Evolutionary conservation across 352 stramenopile species (phyloP).

Genomic region (Lagenidium sp.): DNA sequence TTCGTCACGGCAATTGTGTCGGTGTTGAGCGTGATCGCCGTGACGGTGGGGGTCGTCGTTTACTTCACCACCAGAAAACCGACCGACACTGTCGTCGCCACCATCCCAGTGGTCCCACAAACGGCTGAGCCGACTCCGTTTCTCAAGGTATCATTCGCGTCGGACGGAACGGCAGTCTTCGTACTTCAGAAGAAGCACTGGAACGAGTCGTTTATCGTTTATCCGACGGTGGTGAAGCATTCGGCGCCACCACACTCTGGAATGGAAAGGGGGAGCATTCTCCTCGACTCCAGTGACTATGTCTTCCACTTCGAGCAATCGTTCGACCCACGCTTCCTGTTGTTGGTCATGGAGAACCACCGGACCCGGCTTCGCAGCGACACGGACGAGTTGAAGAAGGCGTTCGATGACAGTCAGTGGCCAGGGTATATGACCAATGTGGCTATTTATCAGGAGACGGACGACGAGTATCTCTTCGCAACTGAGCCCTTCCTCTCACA

Average conservation of each 20-base stretch:
- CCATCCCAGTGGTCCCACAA: conserved; percentile 12
- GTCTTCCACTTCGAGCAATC: conserved; percentile 62
- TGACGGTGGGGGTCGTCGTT: conserved; percentile 7
- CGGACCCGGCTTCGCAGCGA: conserved; percentile 23
- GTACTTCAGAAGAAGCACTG: conserved; percentile 42
- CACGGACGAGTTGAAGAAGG: conserved; percentile 34
- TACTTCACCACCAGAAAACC: conserved; percentile 2
- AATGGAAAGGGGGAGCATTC: conserved; percentile 35
- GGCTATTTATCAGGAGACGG: conserved; percentile 50
- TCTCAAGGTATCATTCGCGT: conserved; percentile 27
- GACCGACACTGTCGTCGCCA: conserved; percentile 1
- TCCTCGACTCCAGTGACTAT: conserved; percentile 53
- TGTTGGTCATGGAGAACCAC: conserved; percentile 54
- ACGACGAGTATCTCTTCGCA: conserved; percentile 38
- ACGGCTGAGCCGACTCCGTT: conserved; percentile 15
- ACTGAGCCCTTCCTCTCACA: conserved; percentile 44
- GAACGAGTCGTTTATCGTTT: conserved; percentile 65
- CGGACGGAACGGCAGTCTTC: conserved; percentile 25
- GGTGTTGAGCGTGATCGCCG: conserved; percentile 5
- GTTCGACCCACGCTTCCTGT: conserved; percentile 20
- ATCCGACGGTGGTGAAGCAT: conserved; percentile 52
- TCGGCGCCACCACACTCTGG: conserved; percentile 28
- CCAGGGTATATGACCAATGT: conserved; percentile 43
- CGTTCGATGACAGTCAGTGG: conserved; percentile 61
- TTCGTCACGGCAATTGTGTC: conserved; percentile 9